A percentile compares a stretch with the other conserved stretches of the same genome.
These are phyloP conservation scores for Pythium monospermum DNA, from an alignment of 352 stramenopile genomes.

Conservation along the genomic window DNA sequence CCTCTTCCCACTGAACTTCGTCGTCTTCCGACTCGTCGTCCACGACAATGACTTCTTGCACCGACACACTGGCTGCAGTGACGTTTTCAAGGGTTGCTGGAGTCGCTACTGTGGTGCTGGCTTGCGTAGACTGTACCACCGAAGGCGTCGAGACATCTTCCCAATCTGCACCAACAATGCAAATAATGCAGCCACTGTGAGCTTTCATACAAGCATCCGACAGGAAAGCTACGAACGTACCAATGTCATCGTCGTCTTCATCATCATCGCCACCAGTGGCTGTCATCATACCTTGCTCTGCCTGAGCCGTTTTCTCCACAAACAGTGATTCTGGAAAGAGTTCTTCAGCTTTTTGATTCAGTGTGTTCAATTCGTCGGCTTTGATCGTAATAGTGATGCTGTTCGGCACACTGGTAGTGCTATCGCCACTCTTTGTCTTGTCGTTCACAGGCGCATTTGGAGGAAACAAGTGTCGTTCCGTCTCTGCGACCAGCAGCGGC, in stretches of 20 bases:
- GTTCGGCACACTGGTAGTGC: too few relatives aligned
- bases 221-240: slow-evolving; percentile 24
- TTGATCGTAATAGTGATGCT: slow-evolving; percentile 43
- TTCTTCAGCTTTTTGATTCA: slow-evolving; percentile 20
- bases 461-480: slow-evolving; percentile 19
- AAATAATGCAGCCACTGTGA: neutral
- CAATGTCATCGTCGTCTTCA: slow-evolving; percentile 38
- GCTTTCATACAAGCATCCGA: neutral
- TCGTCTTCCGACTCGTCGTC: slow-evolving; percentile 19
- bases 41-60: slow-evolving; percentile 1
- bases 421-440: neutral
- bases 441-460: neutral
- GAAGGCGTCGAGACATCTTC: slow-evolving; percentile 9
- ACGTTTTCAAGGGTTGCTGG: too few relatives aligned
- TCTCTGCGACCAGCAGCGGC: slow-evolving; percentile 37
- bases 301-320: neutral
- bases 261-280: slow-evolving; percentile 10
- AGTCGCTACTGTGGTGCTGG: neutral
- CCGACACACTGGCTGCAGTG: too few relatives aligned
- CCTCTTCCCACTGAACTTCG: slow-evolving; percentile 52
- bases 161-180: slow-evolving; percentile 4
- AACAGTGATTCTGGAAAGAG: slow-evolving; percentile 36
- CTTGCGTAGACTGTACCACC: neutral
- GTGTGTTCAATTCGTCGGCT: slow-evolving; percentile 27
- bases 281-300: too few relatives aligned